Evolutionary conservation across 805 yeast genomes (phyloP).

Genomic region (Metschnikowia drakensbergensis): DNA sequence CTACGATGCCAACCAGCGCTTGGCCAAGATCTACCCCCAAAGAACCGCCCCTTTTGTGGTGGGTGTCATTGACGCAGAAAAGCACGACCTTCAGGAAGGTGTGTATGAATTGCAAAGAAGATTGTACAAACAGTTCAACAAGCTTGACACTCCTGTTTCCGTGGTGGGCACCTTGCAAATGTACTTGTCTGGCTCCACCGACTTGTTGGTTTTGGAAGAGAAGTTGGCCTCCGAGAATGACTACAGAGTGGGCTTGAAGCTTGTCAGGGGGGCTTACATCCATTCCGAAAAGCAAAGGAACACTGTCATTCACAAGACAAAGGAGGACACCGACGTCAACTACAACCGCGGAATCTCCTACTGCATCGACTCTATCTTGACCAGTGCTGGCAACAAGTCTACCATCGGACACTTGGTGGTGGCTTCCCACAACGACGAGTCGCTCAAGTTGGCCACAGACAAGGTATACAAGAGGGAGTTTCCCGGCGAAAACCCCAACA

Average conservation of each 20-base stretch:
- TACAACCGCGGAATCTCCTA: constrained; percentile 67
- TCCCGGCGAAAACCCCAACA: constrained; percentile 17
- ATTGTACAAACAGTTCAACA: constrained; percentile 71
- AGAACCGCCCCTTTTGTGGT: constrained; percentile 71
- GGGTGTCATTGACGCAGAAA: constrained; percentile 88
- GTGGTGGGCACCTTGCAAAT: constrained; percentile 92
- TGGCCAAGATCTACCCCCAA: constrained; percentile 52
- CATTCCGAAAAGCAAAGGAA: constrained; percentile 78
- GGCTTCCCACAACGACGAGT: constrained; percentile 82
- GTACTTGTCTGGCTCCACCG: constrained; percentile 73
- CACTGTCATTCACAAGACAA: constrained; percentile 66
- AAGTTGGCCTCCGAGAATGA: constrained; percentile 54
- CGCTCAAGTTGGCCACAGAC: constrained; percentile 69
- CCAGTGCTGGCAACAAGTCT: constrained; percentile 40
- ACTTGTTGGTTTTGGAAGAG: constrained; percentile 59
- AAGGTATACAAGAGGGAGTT: constrained; percentile 33
- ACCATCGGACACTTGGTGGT: constrained; percentile 76
- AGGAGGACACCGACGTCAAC: constrained; percentile 73
- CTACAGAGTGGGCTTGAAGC: constrained; percentile 79
- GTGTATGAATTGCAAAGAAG: constrained; percentile 87
- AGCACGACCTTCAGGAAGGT: constrained; percentile 81
- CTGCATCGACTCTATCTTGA: constrained; percentile 57
- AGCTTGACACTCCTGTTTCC: constrained; percentile 50
- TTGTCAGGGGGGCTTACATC: constrained; percentile 94
- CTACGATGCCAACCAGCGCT: constrained; percentile 46